Base-by-base conservation (phyloP, 805 yeast species). In the Saccharomycopsis sp. region DNA sequence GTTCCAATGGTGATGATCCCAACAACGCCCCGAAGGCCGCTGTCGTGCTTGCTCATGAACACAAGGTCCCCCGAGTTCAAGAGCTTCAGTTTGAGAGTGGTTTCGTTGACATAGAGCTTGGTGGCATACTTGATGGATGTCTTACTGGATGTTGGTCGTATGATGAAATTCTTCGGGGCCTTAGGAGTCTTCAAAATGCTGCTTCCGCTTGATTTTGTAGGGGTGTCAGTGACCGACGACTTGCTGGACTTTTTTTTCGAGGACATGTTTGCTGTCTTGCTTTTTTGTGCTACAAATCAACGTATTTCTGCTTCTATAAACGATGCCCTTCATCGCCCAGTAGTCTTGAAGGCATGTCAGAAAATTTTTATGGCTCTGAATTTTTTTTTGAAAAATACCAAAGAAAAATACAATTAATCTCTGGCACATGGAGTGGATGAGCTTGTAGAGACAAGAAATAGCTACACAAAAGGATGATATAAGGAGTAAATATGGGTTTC, bases 81-180 rank as follows among this genome's bases (percentile, higher is more conserved):
- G 20, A 79, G 85, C 24, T 80, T 66, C 0, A 77, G 79, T 55
- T 75, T 74, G 50, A 81, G 67, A 1, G 79, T 72, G 1, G 77
- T 75, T 0, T 76, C 72, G 57, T 79, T 74, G 2, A 82, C 57
- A 21, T 68, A 68, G 0, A 74, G 76, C 57, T 73, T 74, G n/a
- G 72, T 64, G 40, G 68, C 62, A 8, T 72, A 64, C 53, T 75
- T 76, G 14, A 61, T 61, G 1, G 58, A 34, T 24, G 15, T 37
- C 7, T 16, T 3, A 7, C 53, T 9, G 2, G 46, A 34, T 1
- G 67, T 54, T 0, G 80, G 80, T 20, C 81, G 63, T 4, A 70
- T 75, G n/a, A 77, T 73, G 60, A 65, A 75, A 5, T 66, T 53
- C 62, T 73, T 75, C 1, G 80, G 81, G 1, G 73, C 34, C 59